Base-by-base conservation (phyloP, 148 eudicot species). In the Agrostemma githago region DNA sequence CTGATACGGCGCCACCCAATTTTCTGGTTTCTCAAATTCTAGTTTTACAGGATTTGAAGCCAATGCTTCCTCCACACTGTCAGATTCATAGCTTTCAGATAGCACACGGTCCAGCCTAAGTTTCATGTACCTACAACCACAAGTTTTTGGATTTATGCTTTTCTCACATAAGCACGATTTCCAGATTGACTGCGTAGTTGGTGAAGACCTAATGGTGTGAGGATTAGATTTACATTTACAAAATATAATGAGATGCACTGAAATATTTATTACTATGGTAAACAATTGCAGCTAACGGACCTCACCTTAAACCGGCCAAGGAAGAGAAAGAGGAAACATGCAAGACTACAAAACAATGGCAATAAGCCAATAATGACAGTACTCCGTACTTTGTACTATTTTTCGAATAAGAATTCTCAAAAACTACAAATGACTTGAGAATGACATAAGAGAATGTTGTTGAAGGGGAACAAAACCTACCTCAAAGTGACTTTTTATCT, bases 351-450 rank as follows among this genome's bases (percentile, higher is more conserved):
- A 89, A 81, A 97, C 99, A 53, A 95, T 97, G 70, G 99, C 96
- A n/a, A n/a, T n/a, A n/a, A n/a, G n/a, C n/a, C n/a, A n/a, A n/a
- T n/a, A n/a, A n/a, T n/a, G n/a, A n/a, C n/a, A n/a, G n/a, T n/a
- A n/a, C n/a, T n/a, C n/a, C n/a, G n/a, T n/a, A n/a, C n/a, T n/a
- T n/a, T n/a, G n/a, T n/a, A n/a, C n/a, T n/a, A n/a, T n/a, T n/a
- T n/a, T n/a, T n/a, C n/a, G n/a, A n/a, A n/a, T n/a, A n/a, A 71
- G 99, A 97, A 69, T 97, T 85, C 75, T 85, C 99, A 95, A 76
- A 95, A 95, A 76, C 92, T n/a, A n/a, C n/a, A n/a, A n/a, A n/a
- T n/a, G n/a, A n/a, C n/a, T n/a, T n/a, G n/a, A n/a, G n/a, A n/a
- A n/a, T n/a, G n/a, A n/a, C n/a, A n/a, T n/a, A n/a, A n/a, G n/a